These are phyloP conservation scores for Colletotrichum spinosum DNA, from an alignment of 2,329 filamentous ascomycete genomes.

Conservation along the genomic window DNA sequence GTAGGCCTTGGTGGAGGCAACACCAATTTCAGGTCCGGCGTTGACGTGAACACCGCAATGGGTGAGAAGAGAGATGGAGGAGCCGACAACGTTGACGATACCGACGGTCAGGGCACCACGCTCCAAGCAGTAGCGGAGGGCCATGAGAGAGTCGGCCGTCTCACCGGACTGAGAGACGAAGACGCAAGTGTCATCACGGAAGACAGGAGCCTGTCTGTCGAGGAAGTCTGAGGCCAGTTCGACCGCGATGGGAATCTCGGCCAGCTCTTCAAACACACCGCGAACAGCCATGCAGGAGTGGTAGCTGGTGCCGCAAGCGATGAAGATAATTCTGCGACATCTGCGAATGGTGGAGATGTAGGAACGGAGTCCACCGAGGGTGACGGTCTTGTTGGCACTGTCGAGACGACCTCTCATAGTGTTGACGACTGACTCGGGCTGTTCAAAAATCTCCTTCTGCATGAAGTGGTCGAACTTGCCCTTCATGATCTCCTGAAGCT, in stretches of 20 bases:
- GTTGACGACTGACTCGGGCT: slow-evolving; percentile 99
- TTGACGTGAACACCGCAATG: slow-evolving; percentile 99
- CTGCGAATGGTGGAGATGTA: slow-evolving; percentile 97
- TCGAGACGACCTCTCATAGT: slow-evolving; percentile 99
- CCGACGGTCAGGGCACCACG: slow-evolving; percentile 96
- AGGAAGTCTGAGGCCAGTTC: slow-evolving; percentile 98
- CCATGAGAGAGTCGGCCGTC: slow-evolving; percentile 97
- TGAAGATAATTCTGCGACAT: slow-evolving; percentile 98
- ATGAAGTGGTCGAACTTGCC: slow-evolving; percentile 99
- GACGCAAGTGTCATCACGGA: slow-evolving; percentile 98
- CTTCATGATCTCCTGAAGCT: slow-evolving; percentile 99
- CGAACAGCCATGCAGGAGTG: slow-evolving; percentile 99
- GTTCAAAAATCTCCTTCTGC: slow-evolving; percentile 99
- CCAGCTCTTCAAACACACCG: slow-evolving; percentile 96
- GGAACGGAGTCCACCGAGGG: slow-evolving; percentile 92
- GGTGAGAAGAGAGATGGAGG: slow-evolving; percentile 97
- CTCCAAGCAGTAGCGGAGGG: slow-evolving; percentile 97
- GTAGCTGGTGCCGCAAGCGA: slow-evolving; percentile 97
- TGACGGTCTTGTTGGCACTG: slow-evolving; percentile 92
- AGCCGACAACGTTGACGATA: slow-evolving; percentile 98
- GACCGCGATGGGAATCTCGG: slow-evolving; percentile 96
- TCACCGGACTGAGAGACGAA: slow-evolving; percentile 99
- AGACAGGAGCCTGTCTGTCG: slow-evolving; percentile 94
- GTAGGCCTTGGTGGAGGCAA: slow-evolving; percentile 99
- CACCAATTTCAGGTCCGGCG: slow-evolving; percentile 97